Base-by-base conservation (phyloP, 495 filamentous ascomycete species). In the Letharia columbiana region DNA sequence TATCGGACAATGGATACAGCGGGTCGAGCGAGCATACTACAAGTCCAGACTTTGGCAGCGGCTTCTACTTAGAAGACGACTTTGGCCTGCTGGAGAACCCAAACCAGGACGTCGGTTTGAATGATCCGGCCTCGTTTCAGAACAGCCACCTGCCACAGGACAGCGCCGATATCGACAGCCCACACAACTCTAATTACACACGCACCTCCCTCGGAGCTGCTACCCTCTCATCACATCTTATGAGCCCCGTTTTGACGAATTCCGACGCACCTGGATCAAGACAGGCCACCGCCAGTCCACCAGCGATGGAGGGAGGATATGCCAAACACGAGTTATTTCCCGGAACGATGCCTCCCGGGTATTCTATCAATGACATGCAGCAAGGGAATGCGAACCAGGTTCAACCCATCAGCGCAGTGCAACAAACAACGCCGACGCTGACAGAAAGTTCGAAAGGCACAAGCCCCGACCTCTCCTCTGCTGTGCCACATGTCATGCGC, bases 181-280 rank as follows among this genome's bases (percentile, higher is more conserved):
- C 62, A 1, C 64, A 59, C 35, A 33, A 62, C 15, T 47, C 40
- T 11, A 66, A 61, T 57, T 18, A 52, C 35, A 52, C 67, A 41
- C 70, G 67, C 37, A 41, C 61, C 39, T 72, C 68, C n/a, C 41
- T 66, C 35, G 70, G 70, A 37, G 64, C 70, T 18, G 70, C 68
- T 31, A 70, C 65, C 23, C 65, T 68, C 23, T 40, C 64, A 9
- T 71, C 70, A 37, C 69, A 67, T 54, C 60, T 72, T 1, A 72
- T 70, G 69, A 72, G 69, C 49, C 71, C 71, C 6, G 71, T 69
- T 39, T 69, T 68, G 69, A 71, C 69, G 17, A 64, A 72, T 44
- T 58, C 64, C n/a, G 64, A 62, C 56, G 64, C 61, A 47, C 65
- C 68, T 31, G 42, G 60, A n/a, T 70, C 70, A 62, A 42, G 68